Evolutionary conservation across 2,329 filamentous ascomycete species (phyloP), one percentile per base, ranked within the genome.

Genomic region (Coniella vitis): DNA sequence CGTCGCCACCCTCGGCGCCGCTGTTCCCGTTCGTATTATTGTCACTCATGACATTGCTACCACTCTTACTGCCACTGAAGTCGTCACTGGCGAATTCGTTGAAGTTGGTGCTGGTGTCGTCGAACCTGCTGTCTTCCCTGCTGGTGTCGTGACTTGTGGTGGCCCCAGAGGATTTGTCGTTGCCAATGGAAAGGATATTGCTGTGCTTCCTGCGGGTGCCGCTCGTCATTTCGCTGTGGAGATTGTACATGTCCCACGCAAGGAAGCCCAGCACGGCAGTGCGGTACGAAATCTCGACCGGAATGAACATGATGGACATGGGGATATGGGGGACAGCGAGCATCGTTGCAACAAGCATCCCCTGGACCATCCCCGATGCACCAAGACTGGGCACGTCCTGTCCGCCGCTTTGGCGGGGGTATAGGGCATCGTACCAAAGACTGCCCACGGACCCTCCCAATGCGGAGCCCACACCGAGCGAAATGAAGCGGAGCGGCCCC

Each of bases 361-460:
- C 58, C 45, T 55, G 34, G 16, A 60, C 54, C 42, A 60, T 54
- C 3, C 57, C 58, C 19, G 53, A 56, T n/a, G 58, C 58, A 21
- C 58, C 58, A 3, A 59, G 54, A 7, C 52, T 52, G 22, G 41
- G 25, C 14, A 37, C 19, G 19, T 51, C 41, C 12, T 16, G 35
- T 36, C 41, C 36, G 31, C 50, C 48, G 19, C 52, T 29, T n/a
- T n/a, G n/a, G 45, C 48, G 36, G 16, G 38, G 42, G 25, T 42
- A 39, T 38, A 42, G 38, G 19, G 31, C 38, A 36, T 43, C 47
- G 52, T 57, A 50, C n/a, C 49, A 46, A 21, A 59, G 38, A 5
- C 44, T 22, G 29, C 53, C 54, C 14, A 42, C n/a, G 31, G 54
- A 52, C 21, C 55, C 50, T 14, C 48, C 51, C 21, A 59, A 35